Conservation (phyloP, 148 eudicot genomes). For the Amaranthus palmeri region DNA sequence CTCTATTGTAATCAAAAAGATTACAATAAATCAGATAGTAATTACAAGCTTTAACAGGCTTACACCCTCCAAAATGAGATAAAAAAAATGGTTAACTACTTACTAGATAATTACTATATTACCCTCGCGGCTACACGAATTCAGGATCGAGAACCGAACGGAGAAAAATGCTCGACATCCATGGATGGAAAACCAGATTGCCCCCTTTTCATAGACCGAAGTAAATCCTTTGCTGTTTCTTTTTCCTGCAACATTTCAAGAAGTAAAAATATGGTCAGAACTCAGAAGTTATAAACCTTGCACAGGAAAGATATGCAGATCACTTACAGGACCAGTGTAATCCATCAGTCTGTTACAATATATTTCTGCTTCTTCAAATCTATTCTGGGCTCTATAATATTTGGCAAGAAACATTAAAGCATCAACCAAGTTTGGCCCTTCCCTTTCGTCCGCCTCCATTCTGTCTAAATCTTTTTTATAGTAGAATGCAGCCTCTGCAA, state of each 20-base stretch:
- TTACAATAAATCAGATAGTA: too few species aligned
- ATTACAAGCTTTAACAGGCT: too few species aligned
- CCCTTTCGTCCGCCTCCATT: conserved; percentile 93
- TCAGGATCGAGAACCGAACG: conserved; percentile 33
- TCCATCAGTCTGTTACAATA: conserved; percentile 88
- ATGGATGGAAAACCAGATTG: conserved; percentile 48
- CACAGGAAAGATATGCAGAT: not conserved
- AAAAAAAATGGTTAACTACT: too few species aligned
- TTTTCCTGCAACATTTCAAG: conserved; percentile 59
- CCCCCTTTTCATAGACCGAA: conserved; percentile 68
- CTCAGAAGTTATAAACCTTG: not conserved
- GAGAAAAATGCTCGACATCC: conserved; percentile 61
- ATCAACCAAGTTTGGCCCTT: conserved; percentile 84
- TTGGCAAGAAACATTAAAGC: conserved; percentile 75
- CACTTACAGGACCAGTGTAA: conserved; percentile 87
- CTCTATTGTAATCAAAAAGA: too few species aligned
- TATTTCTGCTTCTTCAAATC: conserved; percentile 84
- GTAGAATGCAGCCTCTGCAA: conserved; percentile 82
- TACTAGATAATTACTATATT: too few species aligned
- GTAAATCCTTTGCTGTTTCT: conserved; percentile 88
- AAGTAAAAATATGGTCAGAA: not conserved
- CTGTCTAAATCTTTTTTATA: conserved; percentile 92
- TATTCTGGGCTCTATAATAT: conserved; percentile 60
- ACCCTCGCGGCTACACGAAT: not conserved
- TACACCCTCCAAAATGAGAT: too few species aligned